phyloP scores from a whole-genome alignment of 768 basidiomycete species.

The Panus rudis region DNA sequence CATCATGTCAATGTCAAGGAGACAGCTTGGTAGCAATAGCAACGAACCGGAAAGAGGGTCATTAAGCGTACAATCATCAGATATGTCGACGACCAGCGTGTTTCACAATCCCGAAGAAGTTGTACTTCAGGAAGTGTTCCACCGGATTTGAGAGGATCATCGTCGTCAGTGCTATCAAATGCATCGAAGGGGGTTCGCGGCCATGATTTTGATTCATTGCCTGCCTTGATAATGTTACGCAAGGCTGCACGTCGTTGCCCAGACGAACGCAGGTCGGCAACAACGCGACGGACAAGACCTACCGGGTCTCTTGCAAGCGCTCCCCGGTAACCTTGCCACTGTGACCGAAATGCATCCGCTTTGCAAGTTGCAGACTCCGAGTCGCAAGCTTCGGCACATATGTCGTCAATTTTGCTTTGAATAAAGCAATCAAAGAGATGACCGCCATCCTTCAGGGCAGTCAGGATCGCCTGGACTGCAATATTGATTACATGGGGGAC shows the following conservation, averaged over 20 bases:
- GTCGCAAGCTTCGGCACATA: not conserved
- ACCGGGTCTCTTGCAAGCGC: conserved; percentile 15
- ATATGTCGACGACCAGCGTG: conserved; percentile 20
- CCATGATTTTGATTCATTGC: not conserved
- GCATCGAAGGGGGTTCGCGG: not conserved
- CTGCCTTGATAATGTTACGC: conserved; percentile 7
- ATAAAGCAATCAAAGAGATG: too few species aligned
- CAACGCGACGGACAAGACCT: conserved; percentile 1
- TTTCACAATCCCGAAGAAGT: conserved; percentile 15
- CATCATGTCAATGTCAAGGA: not conserved
- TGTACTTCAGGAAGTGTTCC: not conserved
- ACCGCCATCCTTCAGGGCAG: conserved; percentile 2
- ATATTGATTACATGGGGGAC: conserved; percentile 15
- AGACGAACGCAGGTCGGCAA: conserved; percentile 12
- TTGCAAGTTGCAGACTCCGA: not conserved
- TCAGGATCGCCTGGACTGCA: not conserved
- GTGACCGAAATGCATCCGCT: not conserved
- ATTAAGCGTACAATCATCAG: conserved; percentile 15
- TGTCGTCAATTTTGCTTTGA: not conserved
- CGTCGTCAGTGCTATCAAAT: not conserved
- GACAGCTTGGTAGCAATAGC: too few species aligned
- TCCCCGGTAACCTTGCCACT: too few species aligned
- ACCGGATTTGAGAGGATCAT: not conserved
- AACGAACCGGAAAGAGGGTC: not conserved
- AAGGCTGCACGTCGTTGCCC: conserved; percentile 14